Conservation (phyloP, 345 rosid species). For the Pistacia vera region DNA sequence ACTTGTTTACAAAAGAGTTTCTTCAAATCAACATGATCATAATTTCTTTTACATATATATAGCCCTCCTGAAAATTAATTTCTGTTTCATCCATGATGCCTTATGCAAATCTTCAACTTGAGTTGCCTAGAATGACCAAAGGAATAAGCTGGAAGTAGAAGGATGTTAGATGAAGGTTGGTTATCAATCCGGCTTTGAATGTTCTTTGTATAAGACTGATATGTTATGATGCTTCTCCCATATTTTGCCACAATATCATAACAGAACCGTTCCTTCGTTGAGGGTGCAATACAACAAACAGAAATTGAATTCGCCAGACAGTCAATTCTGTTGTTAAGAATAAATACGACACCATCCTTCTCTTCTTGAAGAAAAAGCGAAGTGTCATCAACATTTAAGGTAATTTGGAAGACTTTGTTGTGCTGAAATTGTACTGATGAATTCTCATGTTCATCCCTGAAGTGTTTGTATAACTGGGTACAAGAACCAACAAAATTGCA, state of each 20-base stretch:
- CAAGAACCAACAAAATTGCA: constrained; percentile 49
- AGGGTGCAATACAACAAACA: constrained; percentile 30
- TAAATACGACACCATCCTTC: constrained; percentile 20
- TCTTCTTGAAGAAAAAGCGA: constrained; percentile 27
- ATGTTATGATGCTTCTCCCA: background rate
- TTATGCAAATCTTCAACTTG: constrained; percentile 3
- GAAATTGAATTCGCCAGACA: constrained; percentile 21
- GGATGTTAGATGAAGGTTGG: background rate
- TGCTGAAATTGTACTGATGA: constrained; percentile 18
- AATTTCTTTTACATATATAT: too few species aligned
- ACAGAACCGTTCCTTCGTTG: background rate
- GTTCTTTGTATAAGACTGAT: constrained; percentile 6
- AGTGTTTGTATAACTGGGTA: constrained; percentile 40
- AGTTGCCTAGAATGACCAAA: constrained; percentile 8
- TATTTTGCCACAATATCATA: background rate
- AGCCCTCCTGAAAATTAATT: background rate
- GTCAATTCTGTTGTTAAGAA: constrained; percentile 16
- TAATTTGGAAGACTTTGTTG: background rate
- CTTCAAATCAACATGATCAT: background rate
- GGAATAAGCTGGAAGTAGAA: constrained; percentile 5
- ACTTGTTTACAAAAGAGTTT: too few species aligned
- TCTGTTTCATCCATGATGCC: background rate
- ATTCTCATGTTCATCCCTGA: constrained; percentile 36
- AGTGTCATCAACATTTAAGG: constrained; percentile 1
- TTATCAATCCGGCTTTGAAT: background rate